phyloP scores from a whole-genome alignment of 2,329 filamentous ascomycete genomes.

The Trichophaea hybrida region DNA sequence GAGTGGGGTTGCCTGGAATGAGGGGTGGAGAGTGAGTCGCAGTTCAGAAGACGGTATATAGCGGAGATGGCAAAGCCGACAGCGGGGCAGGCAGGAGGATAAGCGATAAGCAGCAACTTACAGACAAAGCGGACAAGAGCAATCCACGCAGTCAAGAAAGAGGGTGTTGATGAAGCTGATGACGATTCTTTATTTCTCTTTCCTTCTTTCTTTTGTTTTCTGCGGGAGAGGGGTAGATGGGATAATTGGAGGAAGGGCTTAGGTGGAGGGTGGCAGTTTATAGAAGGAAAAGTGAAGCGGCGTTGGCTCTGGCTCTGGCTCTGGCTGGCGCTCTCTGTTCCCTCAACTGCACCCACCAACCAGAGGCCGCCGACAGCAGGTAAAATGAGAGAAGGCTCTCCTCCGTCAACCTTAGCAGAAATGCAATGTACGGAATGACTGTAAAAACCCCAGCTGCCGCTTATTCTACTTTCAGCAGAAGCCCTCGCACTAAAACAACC shows the following conservation, averaged over 20 bases:
- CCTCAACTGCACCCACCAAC: not conserved
- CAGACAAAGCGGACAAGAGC: not conserved
- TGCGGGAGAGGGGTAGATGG: not conserved
- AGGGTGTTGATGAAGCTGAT: not conserved
- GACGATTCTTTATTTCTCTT: not conserved
- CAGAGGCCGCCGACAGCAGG: too few relatives aligned
- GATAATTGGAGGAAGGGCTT: not conserved
- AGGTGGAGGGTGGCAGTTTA: not conserved
- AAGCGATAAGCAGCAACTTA: not conserved
- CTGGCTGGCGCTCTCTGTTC: not conserved
- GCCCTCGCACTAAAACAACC: too few relatives aligned
- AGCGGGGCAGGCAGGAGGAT: constrained; percentile 10
- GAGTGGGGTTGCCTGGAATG: constrained; percentile 4
- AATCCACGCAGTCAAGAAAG: too few relatives aligned
- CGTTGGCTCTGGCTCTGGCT: not conserved
- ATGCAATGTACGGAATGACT: not conserved
- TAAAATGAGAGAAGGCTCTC: not conserved
- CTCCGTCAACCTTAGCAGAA: not conserved
- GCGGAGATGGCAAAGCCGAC: constrained; percentile 1
- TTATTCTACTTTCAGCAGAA: too few relatives aligned
- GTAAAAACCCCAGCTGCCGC: too few relatives aligned
- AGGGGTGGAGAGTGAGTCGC: not conserved
- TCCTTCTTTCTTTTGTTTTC: not conserved
- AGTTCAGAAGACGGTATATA: not conserved
- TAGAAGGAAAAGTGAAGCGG: not conserved